phyloP scores from a whole-genome alignment of 768 basidiomycete genomes.

The Lentinula lateritia region DNA sequence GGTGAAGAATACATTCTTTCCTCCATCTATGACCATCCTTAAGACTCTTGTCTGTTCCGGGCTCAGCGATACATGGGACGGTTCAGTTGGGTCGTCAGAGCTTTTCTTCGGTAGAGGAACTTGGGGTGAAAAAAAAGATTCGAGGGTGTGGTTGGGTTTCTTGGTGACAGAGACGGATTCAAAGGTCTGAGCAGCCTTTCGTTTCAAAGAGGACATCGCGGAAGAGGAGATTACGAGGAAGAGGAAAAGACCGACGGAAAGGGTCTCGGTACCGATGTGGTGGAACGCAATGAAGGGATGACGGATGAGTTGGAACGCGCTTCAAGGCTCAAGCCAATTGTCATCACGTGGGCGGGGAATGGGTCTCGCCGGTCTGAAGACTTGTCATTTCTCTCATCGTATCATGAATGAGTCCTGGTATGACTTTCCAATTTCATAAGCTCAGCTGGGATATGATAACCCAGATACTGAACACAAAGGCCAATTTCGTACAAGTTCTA shows the following conservation, averaged over 20 bases:
- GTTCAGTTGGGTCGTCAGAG: slow-evolving; percentile 1
- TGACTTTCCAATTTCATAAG: no score
- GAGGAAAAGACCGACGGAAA: background rate
- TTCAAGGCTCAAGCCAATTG: no score
- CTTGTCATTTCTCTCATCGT: no score
- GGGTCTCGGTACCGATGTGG: no score
- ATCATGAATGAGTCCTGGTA: no score
- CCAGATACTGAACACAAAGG: no score
- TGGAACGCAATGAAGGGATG: no score
- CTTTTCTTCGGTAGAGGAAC: slow-evolving; percentile 2
- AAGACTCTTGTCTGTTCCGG: slow-evolving; percentile 65
- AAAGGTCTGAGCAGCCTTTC: background rate
- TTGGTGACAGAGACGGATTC: background rate
- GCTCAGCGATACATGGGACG: slow-evolving; percentile 44
- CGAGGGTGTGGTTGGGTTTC: slow-evolving; percentile 3
- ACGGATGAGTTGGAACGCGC: no score
- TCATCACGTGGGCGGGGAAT: no score
- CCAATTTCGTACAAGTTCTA: no score
- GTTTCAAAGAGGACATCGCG: background rate
- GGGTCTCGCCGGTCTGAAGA: no score
- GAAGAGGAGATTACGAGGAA: background rate
- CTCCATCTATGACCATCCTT: slow-evolving; percentile 50
- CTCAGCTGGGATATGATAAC: no score
- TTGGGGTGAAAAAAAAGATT: slow-evolving; percentile 7
- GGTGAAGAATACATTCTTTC: slow-evolving; percentile 71